phyloP scores from a whole-genome alignment of 148 eudicot species.

The Silene uniflora region DNA sequence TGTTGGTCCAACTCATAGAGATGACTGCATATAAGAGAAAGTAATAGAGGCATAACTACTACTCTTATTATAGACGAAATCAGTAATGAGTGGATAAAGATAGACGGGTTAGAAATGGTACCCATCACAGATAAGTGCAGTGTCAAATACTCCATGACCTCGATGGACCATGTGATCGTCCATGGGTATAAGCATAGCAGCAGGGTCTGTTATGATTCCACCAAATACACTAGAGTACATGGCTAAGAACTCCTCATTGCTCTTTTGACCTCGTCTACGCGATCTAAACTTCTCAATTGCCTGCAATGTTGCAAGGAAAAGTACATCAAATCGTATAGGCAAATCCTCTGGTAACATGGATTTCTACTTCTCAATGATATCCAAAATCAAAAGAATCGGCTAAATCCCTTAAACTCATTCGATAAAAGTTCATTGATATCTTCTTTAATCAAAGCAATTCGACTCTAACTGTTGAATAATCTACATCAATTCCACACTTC shows the following conservation, averaged over 20 bases:
- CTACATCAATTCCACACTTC: too few relatives aligned
- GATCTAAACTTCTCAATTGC: conserved; percentile 56
- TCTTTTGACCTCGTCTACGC: conserved; percentile 35
- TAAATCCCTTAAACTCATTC: too few relatives aligned
- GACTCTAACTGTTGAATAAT: too few relatives aligned
- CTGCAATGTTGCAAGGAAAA: conserved; percentile 23
- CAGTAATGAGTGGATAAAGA: not conserved
- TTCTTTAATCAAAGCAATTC: too few relatives aligned
- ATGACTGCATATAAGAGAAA: conserved; percentile 40
- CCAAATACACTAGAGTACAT: conserved; percentile 87
- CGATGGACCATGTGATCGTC: conserved; percentile 97
- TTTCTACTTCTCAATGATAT: too few relatives aligned
- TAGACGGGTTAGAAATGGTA: conserved; percentile 17
- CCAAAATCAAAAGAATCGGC: too few relatives aligned
- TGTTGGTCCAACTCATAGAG: conserved; percentile 88
- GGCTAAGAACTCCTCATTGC: conserved; percentile 59
- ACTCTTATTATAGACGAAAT: too few relatives aligned
- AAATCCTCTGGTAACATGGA: too few relatives aligned
- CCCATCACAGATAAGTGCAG: conserved; percentile 72
- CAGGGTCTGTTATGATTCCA: conserved; percentile 71
- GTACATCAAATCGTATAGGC: not conserved
- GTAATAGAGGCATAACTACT: too few relatives aligned
- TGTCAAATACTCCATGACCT: conserved; percentile 94
- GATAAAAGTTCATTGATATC: too few relatives aligned
- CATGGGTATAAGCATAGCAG: conserved; percentile 84